Base-by-base conservation (phyloP, 108 stramenopile genomes). In the Cyclotella atomus region DNA sequence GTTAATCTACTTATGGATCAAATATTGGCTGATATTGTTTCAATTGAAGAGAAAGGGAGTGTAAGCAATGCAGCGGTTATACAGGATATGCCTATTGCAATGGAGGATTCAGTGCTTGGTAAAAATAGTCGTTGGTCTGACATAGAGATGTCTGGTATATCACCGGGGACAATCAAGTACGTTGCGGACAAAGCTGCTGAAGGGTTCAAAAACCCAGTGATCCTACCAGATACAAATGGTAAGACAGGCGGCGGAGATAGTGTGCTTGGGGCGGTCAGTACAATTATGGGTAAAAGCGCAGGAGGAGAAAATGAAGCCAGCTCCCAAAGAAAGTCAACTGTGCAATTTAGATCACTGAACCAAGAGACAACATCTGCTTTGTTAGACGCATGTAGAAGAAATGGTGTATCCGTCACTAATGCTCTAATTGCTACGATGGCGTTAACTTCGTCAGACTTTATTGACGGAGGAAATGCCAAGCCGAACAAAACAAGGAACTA, bases 21-120 rank as follows among this genome's bases (percentile, higher is more conserved):
- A 69, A 72, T 91, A 49, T 25, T 93, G 33, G 54, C 67, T 24
- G 77, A 87, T 36, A 46, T 91, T 20, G 82, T 81, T 33, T 74
- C 78, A 1, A 83, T 91, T 44, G 90, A 91, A 69, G 34, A 57
- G 19, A 62, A 38, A 9, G 78, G 81, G 9, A 28, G 52, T 16
- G 68, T 73, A 10, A 9, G 38, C 3, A 67, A 71, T 36, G 85
- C 66, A 61, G 80, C 81, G 14, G 54, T 75, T 4, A 24, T 38
- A 25, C 85, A 89, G 45, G 60, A 70, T 17, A 84, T 92, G 61
- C 94, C 94, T 14, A 65, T 86, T 33, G 76, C 86, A 12, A 41
- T 95, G 55, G 94, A 92, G 78, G 91, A 95, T 44, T 88, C 89
- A 8, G 91, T 92, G 2, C 56, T 92, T 66, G 91, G 94, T 0